Base-by-base conservation (phyloP, 768 basidiomycete species). In the Podaxis pistillaris region DNA sequence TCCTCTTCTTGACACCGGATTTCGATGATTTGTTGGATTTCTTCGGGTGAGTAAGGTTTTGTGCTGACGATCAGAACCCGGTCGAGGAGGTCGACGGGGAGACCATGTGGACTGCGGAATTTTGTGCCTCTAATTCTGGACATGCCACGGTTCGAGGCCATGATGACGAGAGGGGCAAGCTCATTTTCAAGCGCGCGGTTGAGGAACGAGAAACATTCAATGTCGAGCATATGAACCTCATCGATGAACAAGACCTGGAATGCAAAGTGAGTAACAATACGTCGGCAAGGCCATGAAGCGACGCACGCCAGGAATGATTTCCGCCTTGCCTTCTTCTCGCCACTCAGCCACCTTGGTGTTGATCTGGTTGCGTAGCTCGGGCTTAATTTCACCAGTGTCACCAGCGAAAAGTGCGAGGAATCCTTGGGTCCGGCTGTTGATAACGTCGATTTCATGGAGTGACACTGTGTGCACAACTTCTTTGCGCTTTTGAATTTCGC, bases 161-260 rank as follows among this genome's bases (percentile, higher is more conserved):
- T 98, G 69, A 99, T 94, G 40, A 99, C 96, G 58, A 98, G 79
- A 1, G 96, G 96, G 1, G 96, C 89, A 0, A 98, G 82, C 65
- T 96, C 96, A 64, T 89, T 88, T 73, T 99, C 96, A 53, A 99
- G 81, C 1, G 96, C 96, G 37, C 96, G 87, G 73, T 99, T 99
- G 63, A 99, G 81, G 83, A 96, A 99, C 6, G 96, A 97, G 81
- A 98, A 98, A 72, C 96, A 98, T 73, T 98, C 96, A 65, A 99
- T 98, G 74, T 99, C 96, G 67, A 99, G 88, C 96, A 99, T 99
- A 81, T 98, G 96, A 12, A 98, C 96, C 77, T 98, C 96, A 75
- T 98, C 96, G 68, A 98, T 97, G 80, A 98, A 98, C 12, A 97
- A 81, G n/a, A 97, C 93, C 93, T 96, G 68, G 44, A 19, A 67